These are phyloP conservation scores for Aspergillus intermedius DNA, from an alignment of 2,329 filamentous ascomycete genomes.

Conservation along the genomic window DNA sequence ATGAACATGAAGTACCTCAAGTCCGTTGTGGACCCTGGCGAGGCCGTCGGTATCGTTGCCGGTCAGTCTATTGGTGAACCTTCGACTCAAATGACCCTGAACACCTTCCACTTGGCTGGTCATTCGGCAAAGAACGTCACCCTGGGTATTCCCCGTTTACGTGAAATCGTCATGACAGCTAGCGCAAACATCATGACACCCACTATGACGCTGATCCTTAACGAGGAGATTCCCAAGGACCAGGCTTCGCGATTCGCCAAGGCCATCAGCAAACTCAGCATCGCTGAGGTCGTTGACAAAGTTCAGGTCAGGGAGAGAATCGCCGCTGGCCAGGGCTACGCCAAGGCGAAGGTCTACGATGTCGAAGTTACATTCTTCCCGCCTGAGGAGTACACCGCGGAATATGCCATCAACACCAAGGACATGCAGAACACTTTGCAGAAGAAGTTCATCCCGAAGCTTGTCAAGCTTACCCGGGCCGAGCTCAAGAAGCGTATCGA, in stretches of 20 bases:
- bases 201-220: conserved; percentile 64
- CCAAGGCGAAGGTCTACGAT: conserved; percentile 76
- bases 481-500: conserved; percentile 74
- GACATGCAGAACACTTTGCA: conserved; percentile 80
- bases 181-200: conserved; percentile 84
- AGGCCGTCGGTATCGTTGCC: conserved; percentile 93
- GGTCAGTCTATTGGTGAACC: conserved; percentile 96
- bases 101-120: conserved; percentile 98
- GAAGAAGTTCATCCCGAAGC: conserved; percentile 64
- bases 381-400: conserved; percentile 70
- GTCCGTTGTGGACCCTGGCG: conserved; percentile 87
- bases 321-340: conserved; percentile 61
- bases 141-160: conserved; percentile 89
- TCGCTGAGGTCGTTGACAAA: conserved; percentile 77
- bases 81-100: conserved; percentile 97
- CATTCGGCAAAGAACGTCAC: conserved; percentile 99
- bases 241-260: conserved; percentile 80
- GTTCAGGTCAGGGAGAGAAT: conserved; percentile 74
- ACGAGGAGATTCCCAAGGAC: conserved; percentile 61
- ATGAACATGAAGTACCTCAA: conserved; percentile 89
- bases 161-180: conserved; percentile 98
- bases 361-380: conserved; percentile 80
- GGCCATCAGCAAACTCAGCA: conserved; percentile 76
- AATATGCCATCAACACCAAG: conserved; percentile 72
- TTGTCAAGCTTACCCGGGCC: conserved; percentile 64